phyloP scores from a whole-genome alignment of 345 rosid species.

The Salix koriyanagi region DNA sequence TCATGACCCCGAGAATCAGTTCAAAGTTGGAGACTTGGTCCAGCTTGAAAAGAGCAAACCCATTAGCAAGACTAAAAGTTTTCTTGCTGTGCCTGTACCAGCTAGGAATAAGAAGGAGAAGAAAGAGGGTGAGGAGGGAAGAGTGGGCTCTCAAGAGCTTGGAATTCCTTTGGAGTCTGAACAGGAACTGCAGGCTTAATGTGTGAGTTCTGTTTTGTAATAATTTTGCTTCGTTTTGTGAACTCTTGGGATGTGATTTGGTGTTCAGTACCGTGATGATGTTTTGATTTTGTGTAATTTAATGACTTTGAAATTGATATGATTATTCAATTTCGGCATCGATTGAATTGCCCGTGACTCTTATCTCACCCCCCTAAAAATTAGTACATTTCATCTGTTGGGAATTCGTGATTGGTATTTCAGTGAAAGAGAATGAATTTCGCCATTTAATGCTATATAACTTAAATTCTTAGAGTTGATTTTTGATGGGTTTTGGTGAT shows the following conservation, averaged over 20 bases:
- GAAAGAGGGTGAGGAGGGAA: slow-evolving; percentile 14
- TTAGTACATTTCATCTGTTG: too few relatives aligned
- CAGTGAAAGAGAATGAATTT: background rate
- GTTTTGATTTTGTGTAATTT: background rate
- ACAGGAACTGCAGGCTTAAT: slow-evolving; percentile 33
- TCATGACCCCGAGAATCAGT: slow-evolving; percentile 81
- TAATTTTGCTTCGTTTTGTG: slow-evolving; percentile 3
- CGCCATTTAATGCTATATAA: too few relatives aligned
- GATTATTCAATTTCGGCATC: background rate
- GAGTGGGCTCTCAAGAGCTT: slow-evolving; percentile 31
- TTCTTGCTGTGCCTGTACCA: slow-evolving; percentile 55
- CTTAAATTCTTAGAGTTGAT: too few relatives aligned
- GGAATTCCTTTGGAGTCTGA: slow-evolving; percentile 71
- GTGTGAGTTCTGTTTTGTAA: slow-evolving; percentile 6
- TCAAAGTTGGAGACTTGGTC: slow-evolving; percentile 72
- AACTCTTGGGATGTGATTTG: background rate
- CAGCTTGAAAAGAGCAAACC: slow-evolving; percentile 71
- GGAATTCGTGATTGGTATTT: background rate
- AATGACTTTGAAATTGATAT: background rate
- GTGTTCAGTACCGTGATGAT: background rate
- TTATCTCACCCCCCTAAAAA: background rate
- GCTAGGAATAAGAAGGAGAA: slow-evolving; percentile 26
- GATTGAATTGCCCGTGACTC: background rate
- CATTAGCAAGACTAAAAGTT: slow-evolving; percentile 80
- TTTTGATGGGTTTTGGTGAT: too few relatives aligned